Percentiles rank a stretch among this genome's conserved stretches.
Conservation (phyloP, 2,329 filamentous ascomycete species). For the Fusarium fujikuroi region DNA sequence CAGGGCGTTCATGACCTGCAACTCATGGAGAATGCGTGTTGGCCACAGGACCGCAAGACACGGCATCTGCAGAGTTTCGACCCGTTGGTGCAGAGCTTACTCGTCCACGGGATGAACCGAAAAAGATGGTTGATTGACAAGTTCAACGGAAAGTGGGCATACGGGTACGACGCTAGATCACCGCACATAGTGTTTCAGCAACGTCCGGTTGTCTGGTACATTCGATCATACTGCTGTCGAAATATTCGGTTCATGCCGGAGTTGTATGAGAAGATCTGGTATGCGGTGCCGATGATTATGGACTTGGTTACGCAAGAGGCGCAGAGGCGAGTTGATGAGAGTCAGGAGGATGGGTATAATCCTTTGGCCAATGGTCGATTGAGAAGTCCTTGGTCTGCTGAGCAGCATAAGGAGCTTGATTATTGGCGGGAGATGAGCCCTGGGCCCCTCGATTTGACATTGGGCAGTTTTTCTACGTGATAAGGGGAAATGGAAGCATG, state of each 20-base stretch:
- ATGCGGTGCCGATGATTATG: background rate
- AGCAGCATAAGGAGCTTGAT: background rate
- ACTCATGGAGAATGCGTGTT: background rate
- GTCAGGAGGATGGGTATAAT: background rate
- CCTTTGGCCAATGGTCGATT: background rate
- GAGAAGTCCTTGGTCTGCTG: background rate
- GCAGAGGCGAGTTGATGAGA: background rate
- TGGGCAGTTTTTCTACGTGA: background rate
- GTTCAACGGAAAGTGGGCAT: background rate
- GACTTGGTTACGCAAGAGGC: background rate
- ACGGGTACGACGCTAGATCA: rapidly evolving
- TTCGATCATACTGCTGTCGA: background rate
- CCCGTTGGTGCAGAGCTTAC: rapidly evolving
- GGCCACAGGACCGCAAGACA: rapidly evolving
- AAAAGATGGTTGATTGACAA: background rate
- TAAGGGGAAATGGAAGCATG: too few relatives aligned
- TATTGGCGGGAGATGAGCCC: too few relatives aligned
- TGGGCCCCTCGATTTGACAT: background rate
- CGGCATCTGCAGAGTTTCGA: rapidly evolving
- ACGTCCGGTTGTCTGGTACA: rapidly evolving
- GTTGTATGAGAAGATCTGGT: background rate
- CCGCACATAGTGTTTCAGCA: rapidly evolving
- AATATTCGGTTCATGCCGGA: background rate
- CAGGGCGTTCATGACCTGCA: background rate
- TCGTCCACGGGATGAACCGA: rapidly evolving